Base-by-base conservation (phyloP, 352 stramenopile species). In the Saprolegnia diclina region DNA sequence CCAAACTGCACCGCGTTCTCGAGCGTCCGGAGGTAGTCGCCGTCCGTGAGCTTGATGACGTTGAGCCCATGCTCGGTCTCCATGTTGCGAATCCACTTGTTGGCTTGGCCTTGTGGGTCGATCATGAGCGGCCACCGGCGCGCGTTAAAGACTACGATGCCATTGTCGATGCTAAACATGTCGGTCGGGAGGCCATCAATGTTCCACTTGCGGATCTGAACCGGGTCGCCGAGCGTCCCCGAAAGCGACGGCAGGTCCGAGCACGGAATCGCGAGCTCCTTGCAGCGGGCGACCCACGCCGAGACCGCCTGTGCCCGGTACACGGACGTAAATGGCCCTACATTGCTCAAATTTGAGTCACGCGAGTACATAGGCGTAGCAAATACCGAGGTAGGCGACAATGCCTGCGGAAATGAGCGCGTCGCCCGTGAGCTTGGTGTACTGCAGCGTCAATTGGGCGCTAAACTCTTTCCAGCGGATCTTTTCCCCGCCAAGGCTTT, bases 1-100 rank as follows among this genome's bases (percentile, higher is more conserved):
- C 94, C 94, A 65, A 98, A 97, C 73, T 97, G 92, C 19, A 98
- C 83, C 4, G 90, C 77, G 62, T 97, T 97, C 73, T 98, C 92
- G 10, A 98, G 71, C 6, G 88, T 96, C 13, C 91, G 83, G 77
- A 97, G 88, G 73, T 97, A 98, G 67, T 97, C 90, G n/a, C 73
- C 79, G 64, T 97, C 89, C 6, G 90, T 97, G 57, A 97, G 79
- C 71, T 98, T 98, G 73, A 98, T 97, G 10, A 98, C 90, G 6
- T 93, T 85, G 44, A 98, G 79, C 56, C 92, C 84, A 42, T 88
- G 88, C 5, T 91, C 80, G 45, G 87, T 85, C 67, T 98, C 93
- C 87, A 98, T 97, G 55, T 97, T 97, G 19, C 91, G 87, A 50
- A 98, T 95, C 94, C 94, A 98, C 74, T 97, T 97, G 72, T 97